Evolutionary conservation across 768 basidiomycete species (phyloP).

Genomic region (Lactarius vividus): DNA sequence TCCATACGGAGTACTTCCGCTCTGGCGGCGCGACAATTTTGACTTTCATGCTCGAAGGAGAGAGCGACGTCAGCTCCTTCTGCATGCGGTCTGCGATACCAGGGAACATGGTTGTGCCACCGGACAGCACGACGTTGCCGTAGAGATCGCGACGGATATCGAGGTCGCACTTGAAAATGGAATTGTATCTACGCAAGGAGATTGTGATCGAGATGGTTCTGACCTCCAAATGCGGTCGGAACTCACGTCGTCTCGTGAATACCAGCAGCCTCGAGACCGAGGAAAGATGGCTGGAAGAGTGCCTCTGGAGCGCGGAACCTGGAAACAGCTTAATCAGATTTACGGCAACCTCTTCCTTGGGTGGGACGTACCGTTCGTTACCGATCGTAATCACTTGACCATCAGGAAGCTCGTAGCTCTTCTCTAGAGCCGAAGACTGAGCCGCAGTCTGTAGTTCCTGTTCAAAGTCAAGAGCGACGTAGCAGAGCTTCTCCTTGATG

Average conservation of each 20-base stretch:
- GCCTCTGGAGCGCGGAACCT: constrained; percentile 58
- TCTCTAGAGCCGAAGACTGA: constrained; percentile 84
- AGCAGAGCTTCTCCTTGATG: constrained; percentile 93
- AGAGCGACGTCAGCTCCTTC: constrained; percentile 83
- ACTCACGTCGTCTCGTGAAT: constrained; percentile 67
- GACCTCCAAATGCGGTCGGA: not conserved
- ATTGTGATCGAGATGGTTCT: constrained; percentile 7
- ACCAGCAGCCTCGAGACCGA: constrained; percentile 76
- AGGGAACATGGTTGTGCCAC: constrained; percentile 73
- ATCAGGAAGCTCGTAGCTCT: constrained; percentile 88
- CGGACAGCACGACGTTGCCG: constrained; percentile 81
- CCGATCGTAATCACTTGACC: constrained; percentile 91
- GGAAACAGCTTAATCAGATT: not conserved
- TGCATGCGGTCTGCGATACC: constrained; percentile 96
- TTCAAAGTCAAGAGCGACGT: constrained; percentile 92
- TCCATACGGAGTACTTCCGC: constrained; percentile 95
- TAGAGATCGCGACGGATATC: constrained; percentile 80
- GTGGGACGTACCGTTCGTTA: constrained; percentile 49
- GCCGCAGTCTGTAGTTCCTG: constrained; percentile 90
- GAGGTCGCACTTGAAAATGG: constrained; percentile 65
- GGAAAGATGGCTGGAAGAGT: constrained; percentile 57
- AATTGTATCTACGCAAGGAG: constrained; percentile 45
- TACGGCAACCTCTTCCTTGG: not conserved
- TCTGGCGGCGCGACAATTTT: constrained; percentile 93
- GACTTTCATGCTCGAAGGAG: constrained; percentile 90